Percentiles rank a stretch among this genome's conserved stretches.
Evolutionary conservation across 768 basidiomycete species (phyloP).

Genomic region (Serendipita indica): DNA sequence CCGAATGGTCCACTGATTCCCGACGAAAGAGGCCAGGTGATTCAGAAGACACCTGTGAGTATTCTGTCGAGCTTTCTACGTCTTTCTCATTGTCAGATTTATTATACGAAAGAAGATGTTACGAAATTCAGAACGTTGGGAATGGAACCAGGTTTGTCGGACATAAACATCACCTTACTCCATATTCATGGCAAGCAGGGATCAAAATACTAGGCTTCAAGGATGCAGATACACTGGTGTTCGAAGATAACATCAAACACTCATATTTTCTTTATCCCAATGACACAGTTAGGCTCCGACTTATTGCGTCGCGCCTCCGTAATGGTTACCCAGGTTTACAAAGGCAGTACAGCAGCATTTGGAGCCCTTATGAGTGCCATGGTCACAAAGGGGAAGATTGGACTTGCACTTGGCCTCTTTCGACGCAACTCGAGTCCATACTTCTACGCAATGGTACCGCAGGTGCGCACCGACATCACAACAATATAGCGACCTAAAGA

Average conservation of each 20-base stretch:
- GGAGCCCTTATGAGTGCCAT: conserved; percentile 72
- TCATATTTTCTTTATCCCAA: conserved; percentile 84
- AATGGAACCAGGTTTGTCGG: conserved; percentile 48
- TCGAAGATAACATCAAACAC: conserved; percentile 89
- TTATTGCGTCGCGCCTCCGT: not conserved
- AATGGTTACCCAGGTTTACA: conserved; percentile 39
- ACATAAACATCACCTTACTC: not conserved
- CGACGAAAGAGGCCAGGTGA: no score
- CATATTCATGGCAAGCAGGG: conserved; percentile 28
- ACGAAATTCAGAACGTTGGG: conserved; percentile 69
- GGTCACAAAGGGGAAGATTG: conserved; percentile 68
- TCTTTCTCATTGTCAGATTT: no score
- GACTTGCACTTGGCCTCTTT: conserved; percentile 52
- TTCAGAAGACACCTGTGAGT: no score
- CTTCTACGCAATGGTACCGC: conserved; percentile 78
- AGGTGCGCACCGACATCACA: conserved; percentile 32
- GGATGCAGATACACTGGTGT: conserved; percentile 44
- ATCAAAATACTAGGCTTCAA: conserved; percentile 93
- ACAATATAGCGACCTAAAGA: conserved; percentile 7
- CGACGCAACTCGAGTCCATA: conserved; percentile 58
- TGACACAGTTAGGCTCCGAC: conserved; percentile 44
- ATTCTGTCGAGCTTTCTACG: no score
- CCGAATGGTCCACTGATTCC: no score
- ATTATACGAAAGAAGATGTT: conserved; percentile 74
- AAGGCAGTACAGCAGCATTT: conserved; percentile 88